Evolutionary conservation across 768 basidiomycete species (phyloP), one percentile per base, ranked within the genome.

Genomic region (Tephrocybe rancida): DNA sequence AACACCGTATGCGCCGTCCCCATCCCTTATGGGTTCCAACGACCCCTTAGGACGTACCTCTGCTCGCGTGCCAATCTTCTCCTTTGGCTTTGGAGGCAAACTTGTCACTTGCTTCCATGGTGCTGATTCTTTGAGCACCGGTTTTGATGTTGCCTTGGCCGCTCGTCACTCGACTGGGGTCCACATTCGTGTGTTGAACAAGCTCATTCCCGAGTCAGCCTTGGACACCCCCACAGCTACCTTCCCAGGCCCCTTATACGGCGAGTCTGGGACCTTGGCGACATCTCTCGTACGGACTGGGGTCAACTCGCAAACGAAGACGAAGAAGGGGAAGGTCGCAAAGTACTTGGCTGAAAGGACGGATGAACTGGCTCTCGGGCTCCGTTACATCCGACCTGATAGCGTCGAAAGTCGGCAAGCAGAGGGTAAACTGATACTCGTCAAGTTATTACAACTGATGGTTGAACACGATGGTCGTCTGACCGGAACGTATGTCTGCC

Each of bases 61-160:
- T 2, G 82, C 81, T 50, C 83, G 84, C 32, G 83, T 86, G 8
- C 95, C 95, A 0, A 76, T 97, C 25, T 75, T 95, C 49, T 88
- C 85, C 56, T 97, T 98, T 62, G 96, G 96, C 0, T 95, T 95
- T 62, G 94, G 94, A n/a, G 95, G 95, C 10, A 89, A 88, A 63
- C 62, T 98, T 52, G 80, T 95, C 8, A 87, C 92, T 7, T 95
- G 91, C 67, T 97, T 96, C 75, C 93, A 92, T 60, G 81, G 83
- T 26, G 78, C 82, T 47, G 73, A 81, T 11, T 81, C 83, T 14
- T 68, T 88, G 65, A 84, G 77, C 66, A 84, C 87, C 18, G 87
- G 89, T 38, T 87, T 92, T 66, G 88, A 92, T 67, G 84, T 91
- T 44, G 86, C 89, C 1, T 73, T 92, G 22, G 82, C 87, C 11